Evolutionary conservation across 371 early-diverging fungal species (phyloP).

Genomic region (Phascolomyces articulosus): DNA sequence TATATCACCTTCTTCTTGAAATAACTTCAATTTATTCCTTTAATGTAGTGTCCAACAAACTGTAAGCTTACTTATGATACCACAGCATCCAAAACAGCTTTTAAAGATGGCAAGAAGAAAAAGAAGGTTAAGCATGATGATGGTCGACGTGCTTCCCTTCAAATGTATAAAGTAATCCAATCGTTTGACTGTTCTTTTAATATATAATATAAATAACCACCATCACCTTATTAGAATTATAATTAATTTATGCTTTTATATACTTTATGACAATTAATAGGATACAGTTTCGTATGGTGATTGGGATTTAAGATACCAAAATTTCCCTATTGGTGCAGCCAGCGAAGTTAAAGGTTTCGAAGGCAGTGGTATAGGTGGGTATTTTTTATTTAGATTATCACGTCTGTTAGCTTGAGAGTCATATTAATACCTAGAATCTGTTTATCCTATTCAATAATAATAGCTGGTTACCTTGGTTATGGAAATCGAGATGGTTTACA

Average conservation of each 20-base stretch:
- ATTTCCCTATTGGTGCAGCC: conserved; percentile 5
- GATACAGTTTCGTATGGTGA: neutral
- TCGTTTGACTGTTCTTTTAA: too few relatives aligned
- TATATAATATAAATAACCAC: too few relatives aligned
- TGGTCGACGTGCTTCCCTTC: neutral
- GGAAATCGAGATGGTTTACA: neutral
- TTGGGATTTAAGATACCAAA: neutral
- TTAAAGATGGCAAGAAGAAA: neutral
- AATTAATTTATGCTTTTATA: neutral
- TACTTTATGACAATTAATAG: neutral
- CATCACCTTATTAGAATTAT: too few relatives aligned
- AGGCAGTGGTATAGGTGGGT: neutral
- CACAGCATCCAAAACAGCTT: neutral
- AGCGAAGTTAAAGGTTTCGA: neutral
- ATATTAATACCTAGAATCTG: neutral
- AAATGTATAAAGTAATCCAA: neutral
- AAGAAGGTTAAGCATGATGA: neutral
- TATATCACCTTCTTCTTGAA: too few relatives aligned
- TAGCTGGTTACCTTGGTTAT: conserved; percentile 4
- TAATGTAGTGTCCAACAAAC: too few relatives aligned
- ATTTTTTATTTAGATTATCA: neutral
- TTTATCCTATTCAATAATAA: too few relatives aligned
- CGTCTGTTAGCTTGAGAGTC: neutral
- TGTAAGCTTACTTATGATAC: neutral
- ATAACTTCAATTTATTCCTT: too few relatives aligned